phyloP scores from a whole-genome alignment of 768 basidiomycete genomes.

The Pholiota conissans region DNA sequence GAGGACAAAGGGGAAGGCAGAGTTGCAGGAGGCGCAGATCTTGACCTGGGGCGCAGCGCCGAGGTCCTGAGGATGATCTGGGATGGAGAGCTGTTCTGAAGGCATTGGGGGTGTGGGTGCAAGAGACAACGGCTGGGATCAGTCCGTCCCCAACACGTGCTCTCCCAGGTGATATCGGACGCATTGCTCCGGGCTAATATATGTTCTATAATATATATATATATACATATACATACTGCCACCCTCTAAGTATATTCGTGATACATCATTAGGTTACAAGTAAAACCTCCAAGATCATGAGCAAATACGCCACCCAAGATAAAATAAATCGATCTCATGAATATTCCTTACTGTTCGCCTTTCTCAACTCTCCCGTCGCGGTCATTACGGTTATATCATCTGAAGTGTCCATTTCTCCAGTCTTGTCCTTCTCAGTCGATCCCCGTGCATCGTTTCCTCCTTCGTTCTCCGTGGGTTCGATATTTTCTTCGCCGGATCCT shows the following conservation, averaged over 20 bases:
- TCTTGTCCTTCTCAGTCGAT: constrained; percentile 21
- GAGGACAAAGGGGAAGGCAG: constrained; percentile 36
- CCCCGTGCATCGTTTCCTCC: constrained; percentile 10
- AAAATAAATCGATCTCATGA: background rate
- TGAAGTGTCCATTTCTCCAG: constrained; percentile 8
- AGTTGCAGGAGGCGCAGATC: constrained; percentile 45
- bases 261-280: background rate
- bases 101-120: constrained; percentile 42
- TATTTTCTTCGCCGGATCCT: constrained; percentile 21
- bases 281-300: background rate
- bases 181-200: background rate
- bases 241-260: background rate
- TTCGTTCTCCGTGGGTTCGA: constrained; percentile 11
- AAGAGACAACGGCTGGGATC: constrained; percentile 9
- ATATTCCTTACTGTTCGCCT: constrained; percentile 8
- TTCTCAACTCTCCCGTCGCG: constrained; percentile 18
- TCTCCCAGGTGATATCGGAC: background rate
- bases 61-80: constrained; percentile 25
- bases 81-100: constrained; percentile 42
- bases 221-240: too few species aligned
- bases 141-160: constrained; percentile 16
- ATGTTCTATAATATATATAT: background rate
- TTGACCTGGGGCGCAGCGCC: constrained; percentile 32
- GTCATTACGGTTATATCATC: constrained; percentile 20
- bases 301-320: background rate